Conservation (phyloP, 352 stramenopile genomes). For the Salisapilia sapeloensis region DNA sequence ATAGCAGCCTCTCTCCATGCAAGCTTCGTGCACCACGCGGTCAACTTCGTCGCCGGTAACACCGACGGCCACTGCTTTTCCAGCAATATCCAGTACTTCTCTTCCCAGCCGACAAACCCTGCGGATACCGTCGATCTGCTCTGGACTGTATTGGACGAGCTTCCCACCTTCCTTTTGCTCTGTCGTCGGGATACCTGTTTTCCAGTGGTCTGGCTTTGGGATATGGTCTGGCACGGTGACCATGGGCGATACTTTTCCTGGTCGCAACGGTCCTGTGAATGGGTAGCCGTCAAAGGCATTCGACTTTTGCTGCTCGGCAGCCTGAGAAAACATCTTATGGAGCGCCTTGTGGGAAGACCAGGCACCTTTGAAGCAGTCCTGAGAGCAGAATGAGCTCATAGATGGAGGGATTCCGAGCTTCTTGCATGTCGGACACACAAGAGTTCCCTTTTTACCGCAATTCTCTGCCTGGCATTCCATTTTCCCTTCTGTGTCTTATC, state of each 20-base stretch:
- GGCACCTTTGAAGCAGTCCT: conserved; percentile 94
- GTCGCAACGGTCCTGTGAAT: conserved; percentile 78
- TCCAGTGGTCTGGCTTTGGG: conserved; percentile 81
- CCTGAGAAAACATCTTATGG: conserved; percentile 89
- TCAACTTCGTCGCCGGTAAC: conserved; percentile 97
- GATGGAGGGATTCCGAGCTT: conserved; percentile 74
- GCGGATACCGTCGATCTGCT: conserved; percentile 91
- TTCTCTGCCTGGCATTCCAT: conserved; percentile 44
- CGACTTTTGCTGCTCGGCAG: conserved; percentile 22
- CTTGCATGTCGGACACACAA: conserved; percentile 85
- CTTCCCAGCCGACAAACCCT: conserved; percentile 73
- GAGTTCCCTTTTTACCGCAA: conserved; percentile 64
- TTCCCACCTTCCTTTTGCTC: conserved; percentile 45
- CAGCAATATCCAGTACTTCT: conserved; percentile 93
- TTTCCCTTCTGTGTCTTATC: not conserved
- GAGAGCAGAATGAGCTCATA: conserved; percentile 85
- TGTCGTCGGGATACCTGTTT: conserved; percentile 53
- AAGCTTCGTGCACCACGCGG: conserved; percentile 87
- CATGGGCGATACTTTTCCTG: conserved; percentile 61
- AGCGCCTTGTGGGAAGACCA: conserved; percentile 92
- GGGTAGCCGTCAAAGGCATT: conserved; percentile 45
- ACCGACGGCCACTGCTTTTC: conserved; percentile 67
- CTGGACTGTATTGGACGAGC: conserved; percentile 88
- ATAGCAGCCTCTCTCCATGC: conserved; percentile 86
- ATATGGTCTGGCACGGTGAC: conserved; percentile 65